A percentile compares a stretch with the other conserved stretches of the same genome.
phyloP scores from a whole-genome alignment of 306 rosid species.

The Prosopis cineraria region DNA sequence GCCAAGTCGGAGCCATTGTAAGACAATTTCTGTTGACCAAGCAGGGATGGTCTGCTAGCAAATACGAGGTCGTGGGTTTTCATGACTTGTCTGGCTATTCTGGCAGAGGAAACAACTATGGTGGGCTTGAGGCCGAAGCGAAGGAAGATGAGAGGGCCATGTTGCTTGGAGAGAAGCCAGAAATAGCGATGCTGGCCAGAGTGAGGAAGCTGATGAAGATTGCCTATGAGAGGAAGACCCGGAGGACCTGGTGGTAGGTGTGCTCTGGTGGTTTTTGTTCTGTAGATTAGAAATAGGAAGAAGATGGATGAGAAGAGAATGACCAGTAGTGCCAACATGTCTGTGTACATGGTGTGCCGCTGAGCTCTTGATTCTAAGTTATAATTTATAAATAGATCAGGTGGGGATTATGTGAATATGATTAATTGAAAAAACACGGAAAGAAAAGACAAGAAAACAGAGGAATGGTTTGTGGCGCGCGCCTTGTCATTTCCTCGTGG shows the following conservation, averaged over 20 bases:
- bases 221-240: conserved; percentile 56
- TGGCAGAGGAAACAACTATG: conserved; percentile 39
- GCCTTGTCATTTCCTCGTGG: no score
- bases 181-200: conserved; percentile 34
- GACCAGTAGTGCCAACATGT: not conserved
- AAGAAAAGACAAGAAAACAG: no score
- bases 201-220: conserved; percentile 49
- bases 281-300: conserved; percentile 14
- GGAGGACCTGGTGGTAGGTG: conserved; percentile 51
- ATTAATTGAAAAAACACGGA: no score
- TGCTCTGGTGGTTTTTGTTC: not conserved
- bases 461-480: no score
- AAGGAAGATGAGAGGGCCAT: conserved; percentile 58
- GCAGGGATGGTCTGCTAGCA: conserved; percentile 44
- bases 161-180: conserved; percentile 39
- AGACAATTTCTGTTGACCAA: conserved; percentile 32
- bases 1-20: conserved; percentile 51
- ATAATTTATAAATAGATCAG: no score
- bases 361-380: no score
- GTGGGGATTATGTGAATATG: no score
- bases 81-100: conserved; percentile 34
- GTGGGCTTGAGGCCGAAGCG: conserved; percentile 30
- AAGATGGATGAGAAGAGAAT: conserved; percentile 10
- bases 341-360: no score
- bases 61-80: conserved; percentile 46